These are phyloP conservation scores for Phytophthora tubulina DNA, from an alignment of 352 stramenopile genomes.

Conservation along the genomic window DNA sequence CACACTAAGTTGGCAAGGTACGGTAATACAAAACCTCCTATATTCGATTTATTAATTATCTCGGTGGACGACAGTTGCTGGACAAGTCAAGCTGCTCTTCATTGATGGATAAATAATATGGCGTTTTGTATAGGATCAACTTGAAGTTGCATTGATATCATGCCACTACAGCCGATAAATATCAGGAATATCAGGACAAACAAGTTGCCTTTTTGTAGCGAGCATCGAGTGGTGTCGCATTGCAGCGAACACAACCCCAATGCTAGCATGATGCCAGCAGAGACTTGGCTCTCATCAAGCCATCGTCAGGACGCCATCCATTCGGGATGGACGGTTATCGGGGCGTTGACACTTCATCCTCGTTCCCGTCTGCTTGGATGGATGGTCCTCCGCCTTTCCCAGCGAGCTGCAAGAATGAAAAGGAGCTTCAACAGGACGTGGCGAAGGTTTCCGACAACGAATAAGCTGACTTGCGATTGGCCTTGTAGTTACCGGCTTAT, in stretches of 20 bases:
- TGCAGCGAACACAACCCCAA: not conserved
- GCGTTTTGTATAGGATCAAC: conserved; percentile 13
- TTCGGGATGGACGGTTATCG: conserved; percentile 28
- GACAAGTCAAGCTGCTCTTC: conserved; percentile 12
- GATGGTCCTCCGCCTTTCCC: conserved; percentile 30
- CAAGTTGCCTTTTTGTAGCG: not conserved
- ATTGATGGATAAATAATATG: conserved; percentile 12
- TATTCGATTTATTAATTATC: conserved; percentile 6
- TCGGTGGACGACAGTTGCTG: conserved; percentile 25
- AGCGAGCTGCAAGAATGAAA: not conserved
- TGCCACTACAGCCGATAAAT: not conserved
- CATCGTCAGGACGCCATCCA: conserved; percentile 26
- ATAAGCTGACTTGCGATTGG: too few species aligned
- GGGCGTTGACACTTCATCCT: conserved; percentile 25
- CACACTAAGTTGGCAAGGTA: not conserved
- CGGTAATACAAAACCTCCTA: not conserved
- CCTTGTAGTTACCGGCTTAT: not conserved
- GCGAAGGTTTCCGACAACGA: not conserved
- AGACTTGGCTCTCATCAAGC: conserved; percentile 27
- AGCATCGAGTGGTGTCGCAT: not conserved
- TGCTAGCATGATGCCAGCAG: conserved; percentile 8
- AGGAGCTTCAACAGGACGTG: not conserved
- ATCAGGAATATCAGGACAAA: not conserved
- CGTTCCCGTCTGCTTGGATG: conserved; percentile 12
- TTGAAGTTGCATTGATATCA: conserved; percentile 27